Percentiles rank a stretch among this genome's conserved stretches.
Conservation (phyloP, 169 alveolate genomes). For the Cryptosporidium ubiquitum region DNA sequence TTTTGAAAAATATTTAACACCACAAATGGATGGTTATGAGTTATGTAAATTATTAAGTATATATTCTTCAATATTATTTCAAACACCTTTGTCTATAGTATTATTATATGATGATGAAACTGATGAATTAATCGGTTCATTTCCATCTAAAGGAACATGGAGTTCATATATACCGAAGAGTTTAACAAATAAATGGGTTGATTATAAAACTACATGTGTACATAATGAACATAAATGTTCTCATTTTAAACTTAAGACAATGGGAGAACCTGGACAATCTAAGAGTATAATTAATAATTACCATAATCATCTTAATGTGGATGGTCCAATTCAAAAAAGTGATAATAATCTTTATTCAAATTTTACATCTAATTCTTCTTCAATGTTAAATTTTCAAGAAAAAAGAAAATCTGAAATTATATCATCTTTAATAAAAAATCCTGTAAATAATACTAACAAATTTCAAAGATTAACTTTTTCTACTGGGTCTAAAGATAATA, state of each 20-base stretch:
- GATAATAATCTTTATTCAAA: not conserved
- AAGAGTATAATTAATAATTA: not conserved
- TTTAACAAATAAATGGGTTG: constrained; percentile 49
- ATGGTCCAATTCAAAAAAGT: no score
- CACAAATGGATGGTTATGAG: constrained; percentile 46
- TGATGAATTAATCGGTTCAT: constrained; percentile 55
- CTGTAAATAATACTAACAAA: not conserved
- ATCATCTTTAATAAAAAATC: constrained; percentile 1
- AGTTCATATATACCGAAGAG: constrained; percentile 28
- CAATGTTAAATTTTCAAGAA: not conserved
- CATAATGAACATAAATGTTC: constrained; percentile 42
- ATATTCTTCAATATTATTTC: constrained; percentile 54
- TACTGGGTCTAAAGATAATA: not conserved
- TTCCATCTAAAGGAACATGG: constrained; percentile 72
- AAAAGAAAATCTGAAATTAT: not conserved
- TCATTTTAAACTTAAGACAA: not conserved
- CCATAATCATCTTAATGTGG: not conserved
- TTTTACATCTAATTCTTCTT: not conserved
- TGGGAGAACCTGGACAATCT: not conserved
- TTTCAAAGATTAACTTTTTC: not conserved
- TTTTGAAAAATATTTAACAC: constrained; percentile 24
- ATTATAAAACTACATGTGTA: constrained; percentile 45
- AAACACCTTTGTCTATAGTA: constrained; percentile 54
- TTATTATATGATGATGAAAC: constrained; percentile 23
- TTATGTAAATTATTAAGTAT: constrained; percentile 47